A percentile compares a stretch with the other conserved stretches of the same genome.
Conservation (phyloP, 352 stramenopile genomes). For the Elongisporangium undulatum region DNA sequence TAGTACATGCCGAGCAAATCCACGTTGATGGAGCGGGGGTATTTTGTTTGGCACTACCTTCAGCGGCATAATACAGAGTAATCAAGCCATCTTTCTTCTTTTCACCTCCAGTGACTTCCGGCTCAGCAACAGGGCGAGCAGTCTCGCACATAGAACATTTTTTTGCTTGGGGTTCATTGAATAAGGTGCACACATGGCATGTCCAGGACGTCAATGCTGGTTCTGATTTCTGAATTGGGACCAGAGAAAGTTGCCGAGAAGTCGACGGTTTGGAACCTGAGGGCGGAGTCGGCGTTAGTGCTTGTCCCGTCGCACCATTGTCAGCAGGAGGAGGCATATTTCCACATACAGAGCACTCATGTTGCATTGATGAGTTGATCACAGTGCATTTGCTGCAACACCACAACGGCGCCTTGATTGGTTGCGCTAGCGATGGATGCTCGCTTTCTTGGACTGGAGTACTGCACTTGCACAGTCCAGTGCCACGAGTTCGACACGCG, state of each 20-base stretch:
- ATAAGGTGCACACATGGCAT: slow-evolving; percentile 74
- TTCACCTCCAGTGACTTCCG: slow-evolving; percentile 17
- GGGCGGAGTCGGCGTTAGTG: neutral
- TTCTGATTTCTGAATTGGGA: slow-evolving; percentile 16
- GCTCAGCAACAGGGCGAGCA: slow-evolving; percentile 17
- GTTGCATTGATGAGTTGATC: slow-evolving; percentile 53
- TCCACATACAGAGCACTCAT: slow-evolving; percentile 63
- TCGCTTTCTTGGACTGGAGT: slow-evolving; percentile 30
- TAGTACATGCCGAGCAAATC: slow-evolving; percentile 70
- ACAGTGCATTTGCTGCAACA: slow-evolving; percentile 82
- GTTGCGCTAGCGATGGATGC: slow-evolving; percentile 24
- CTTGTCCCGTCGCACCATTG: slow-evolving; percentile 18
- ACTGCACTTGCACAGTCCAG: slow-evolving; percentile 47
- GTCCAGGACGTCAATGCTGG: slow-evolving; percentile 44
- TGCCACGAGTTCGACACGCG: slow-evolving; percentile 54
- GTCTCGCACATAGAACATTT: slow-evolving; percentile 82
- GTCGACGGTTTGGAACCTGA: slow-evolving; percentile 24
- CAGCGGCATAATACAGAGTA: slow-evolving; percentile 64
- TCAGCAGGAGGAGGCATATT: slow-evolving; percentile 22
- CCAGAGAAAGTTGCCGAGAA: slow-evolving; percentile 40
- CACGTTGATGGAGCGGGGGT: slow-evolving; percentile 18
- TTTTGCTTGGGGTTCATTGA: slow-evolving; percentile 44
- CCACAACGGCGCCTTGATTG: slow-evolving; percentile 53
- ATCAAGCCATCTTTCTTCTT: slow-evolving; percentile 46
- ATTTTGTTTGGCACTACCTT: slow-evolving; percentile 33